phyloP scores from a whole-genome alignment of 495 filamentous ascomycete genomes.

The Sabuloglossum arenarium region DNA sequence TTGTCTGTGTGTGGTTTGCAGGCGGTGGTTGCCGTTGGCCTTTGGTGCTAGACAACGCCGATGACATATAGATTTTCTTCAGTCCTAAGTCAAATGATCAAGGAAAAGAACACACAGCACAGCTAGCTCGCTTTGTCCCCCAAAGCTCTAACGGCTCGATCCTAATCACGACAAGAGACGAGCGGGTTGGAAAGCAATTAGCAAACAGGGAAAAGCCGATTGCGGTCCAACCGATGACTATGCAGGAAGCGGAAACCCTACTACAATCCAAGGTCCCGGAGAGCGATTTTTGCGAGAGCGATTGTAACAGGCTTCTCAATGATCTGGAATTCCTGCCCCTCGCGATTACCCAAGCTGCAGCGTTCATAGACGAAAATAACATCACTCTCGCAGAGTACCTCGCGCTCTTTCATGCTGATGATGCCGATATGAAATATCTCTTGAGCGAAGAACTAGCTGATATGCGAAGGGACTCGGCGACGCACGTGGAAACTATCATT shows the following conservation, averaged over 20 bases:
- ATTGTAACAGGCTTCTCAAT: slow-evolving; percentile 10
- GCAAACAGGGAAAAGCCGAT: slow-evolving; percentile 3
- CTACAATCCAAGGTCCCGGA: slow-evolving; percentile 10
- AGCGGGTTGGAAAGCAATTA: background rate
- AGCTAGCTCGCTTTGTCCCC: slow-evolving; percentile 6
- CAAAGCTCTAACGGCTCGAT: slow-evolving; percentile 6
- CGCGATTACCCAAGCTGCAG: slow-evolving; percentile 24
- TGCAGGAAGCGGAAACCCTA: slow-evolving; percentile 11
- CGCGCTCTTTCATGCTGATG: background rate
- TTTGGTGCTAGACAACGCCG: too few relatives aligned
- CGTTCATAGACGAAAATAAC: slow-evolving; percentile 24
- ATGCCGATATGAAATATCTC: slow-evolving; percentile 1
- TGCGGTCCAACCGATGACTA: slow-evolving; percentile 6
- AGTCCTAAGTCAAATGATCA: too few relatives aligned
- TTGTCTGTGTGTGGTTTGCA: background rate
- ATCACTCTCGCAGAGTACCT: slow-evolving; percentile 3
- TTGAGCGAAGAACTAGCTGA: background rate
- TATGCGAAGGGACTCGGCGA: background rate
- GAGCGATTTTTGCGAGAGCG: background rate
- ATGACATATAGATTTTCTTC: too few relatives aligned
- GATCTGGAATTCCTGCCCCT: too few relatives aligned
- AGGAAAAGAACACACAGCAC: too few relatives aligned
- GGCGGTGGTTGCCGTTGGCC: too few relatives aligned
- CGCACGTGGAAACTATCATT: slow-evolving; percentile 6
- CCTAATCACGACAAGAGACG: slow-evolving; percentile 9